phyloP scores from a whole-genome alignment of 495 filamentous ascomycete species.

The Amphirosellinia nigrospora region DNA sequence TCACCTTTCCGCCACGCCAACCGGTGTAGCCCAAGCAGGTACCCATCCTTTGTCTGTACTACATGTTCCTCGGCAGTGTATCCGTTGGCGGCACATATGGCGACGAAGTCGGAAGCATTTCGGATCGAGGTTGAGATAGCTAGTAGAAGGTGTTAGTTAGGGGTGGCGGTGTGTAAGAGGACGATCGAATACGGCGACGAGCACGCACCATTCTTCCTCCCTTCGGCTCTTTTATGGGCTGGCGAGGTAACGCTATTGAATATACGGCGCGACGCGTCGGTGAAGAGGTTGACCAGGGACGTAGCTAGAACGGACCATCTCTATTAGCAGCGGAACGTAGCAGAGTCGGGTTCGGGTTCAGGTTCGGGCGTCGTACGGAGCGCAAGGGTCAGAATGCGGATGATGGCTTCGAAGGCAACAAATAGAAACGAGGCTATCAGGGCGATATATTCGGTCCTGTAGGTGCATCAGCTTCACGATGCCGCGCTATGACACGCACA shows the following conservation, averaged over 20 bases:
- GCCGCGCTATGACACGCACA: neutral
- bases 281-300: slow-evolving; percentile 81
- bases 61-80: slow-evolving; percentile 96
- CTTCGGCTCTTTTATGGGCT: slow-evolving; percentile 67
- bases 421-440: slow-evolving; percentile 82
- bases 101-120: slow-evolving; percentile 86
- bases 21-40: slow-evolving; percentile 88
- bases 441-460: slow-evolving; percentile 82
- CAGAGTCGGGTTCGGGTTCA: slow-evolving; percentile 3
- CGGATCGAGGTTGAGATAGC: slow-evolving; percentile 59
- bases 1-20: slow-evolving; percentile 82
- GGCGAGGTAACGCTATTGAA: slow-evolving; percentile 81
- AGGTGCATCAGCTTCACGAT: neutral
- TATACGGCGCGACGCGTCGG: slow-evolving; percentile 76
- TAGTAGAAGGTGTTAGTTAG: slow-evolving; percentile 29
- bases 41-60: slow-evolving; percentile 92
- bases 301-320: slow-evolving; percentile 58
- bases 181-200: neutral
- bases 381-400: slow-evolving; percentile 87
- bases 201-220: slow-evolving; percentile 59
- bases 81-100: slow-evolving; percentile 85
- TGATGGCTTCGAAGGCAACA: slow-evolving; percentile 77
- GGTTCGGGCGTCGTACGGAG: slow-evolving; percentile 66
- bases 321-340: slow-evolving; percentile 28
- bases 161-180: slow-evolving; percentile 27